Percentiles rank a stretch among this genome's conserved stretches.
Conservation (phyloP, 805 yeast genomes). For the Torulaspora quercuum region DNA sequence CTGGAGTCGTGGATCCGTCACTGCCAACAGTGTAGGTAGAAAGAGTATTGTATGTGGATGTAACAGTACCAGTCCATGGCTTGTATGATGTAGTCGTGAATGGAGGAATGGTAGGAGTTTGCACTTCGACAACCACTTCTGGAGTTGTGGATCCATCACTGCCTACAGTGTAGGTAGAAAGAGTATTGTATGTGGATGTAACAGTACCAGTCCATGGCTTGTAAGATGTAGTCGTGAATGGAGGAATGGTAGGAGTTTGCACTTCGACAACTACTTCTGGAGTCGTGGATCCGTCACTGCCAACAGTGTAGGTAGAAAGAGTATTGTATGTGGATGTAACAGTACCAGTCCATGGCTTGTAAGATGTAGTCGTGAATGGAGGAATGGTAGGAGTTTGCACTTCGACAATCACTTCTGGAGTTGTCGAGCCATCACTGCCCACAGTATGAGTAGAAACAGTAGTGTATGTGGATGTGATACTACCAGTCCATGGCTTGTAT, state of each 20-base stretch:
- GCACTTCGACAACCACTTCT: slow-evolving; percentile 7
- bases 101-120: slow-evolving; percentile 10
- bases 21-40: slow-evolving; percentile 9
- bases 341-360: slow-evolving; percentile 12
- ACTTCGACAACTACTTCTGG: slow-evolving; percentile 15
- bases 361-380: slow-evolving; percentile 1
- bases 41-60: slow-evolving; percentile 15
- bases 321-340: slow-evolving; percentile 9
- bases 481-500: slow-evolving; percentile 1
- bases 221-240: slow-evolving; percentile 2
- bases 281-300: slow-evolving; percentile 10
- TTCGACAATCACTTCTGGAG: too few species aligned
- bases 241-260: slow-evolving; percentile 4
- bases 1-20: slow-evolving; percentile 13
- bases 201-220: slow-evolving; percentile 8
- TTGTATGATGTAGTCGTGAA: slow-evolving; percentile 13
- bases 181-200: slow-evolving; percentile 15
- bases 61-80: slow-evolving; percentile 15
- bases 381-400: too few species aligned
- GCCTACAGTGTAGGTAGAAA: slow-evolving; percentile 5
- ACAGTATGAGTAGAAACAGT: too few species aligned
- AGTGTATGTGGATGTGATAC: slow-evolving; percentile 1
- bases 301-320: slow-evolving; percentile 1
- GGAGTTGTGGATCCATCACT: slow-evolving; percentile 12
- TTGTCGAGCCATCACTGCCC: too few species aligned